Percentiles rank a stretch among this genome's conserved stretches.
Conservation (phyloP, 306 rosid species). For the Lagenaria siceraria region DNA sequence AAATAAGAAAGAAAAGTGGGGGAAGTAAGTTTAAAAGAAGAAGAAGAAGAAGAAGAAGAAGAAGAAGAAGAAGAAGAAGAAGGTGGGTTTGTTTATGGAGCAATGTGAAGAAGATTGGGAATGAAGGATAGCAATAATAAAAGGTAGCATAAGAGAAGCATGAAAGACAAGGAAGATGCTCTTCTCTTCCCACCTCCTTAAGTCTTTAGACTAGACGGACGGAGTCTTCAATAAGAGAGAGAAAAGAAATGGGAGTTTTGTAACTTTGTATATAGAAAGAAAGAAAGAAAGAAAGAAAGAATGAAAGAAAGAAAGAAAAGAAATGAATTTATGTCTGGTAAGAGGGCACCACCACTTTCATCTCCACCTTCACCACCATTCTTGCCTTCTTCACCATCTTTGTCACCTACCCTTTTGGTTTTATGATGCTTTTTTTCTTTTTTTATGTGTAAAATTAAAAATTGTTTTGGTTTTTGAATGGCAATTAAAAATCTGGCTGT, state of each 20-base stretch:
- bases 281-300: too few relatives aligned
- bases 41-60: neutral
- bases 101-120: constrained; percentile 21
- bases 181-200: neutral
- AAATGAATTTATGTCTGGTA: constrained; percentile 6
- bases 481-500: neutral
- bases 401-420: neutral
- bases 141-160: constrained; percentile 36
- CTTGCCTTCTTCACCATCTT: neutral
- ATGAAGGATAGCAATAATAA: constrained; percentile 17
- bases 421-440: neutral
- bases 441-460: neutral
- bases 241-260: neutral
- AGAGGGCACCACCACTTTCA: constrained; percentile 15
- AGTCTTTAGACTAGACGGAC: constrained; percentile 25
- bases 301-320: neutral
- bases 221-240: constrained; percentile 32
- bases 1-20: too few relatives aligned
- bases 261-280: neutral
- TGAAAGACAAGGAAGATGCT: constrained; percentile 41
- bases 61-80: constrained; percentile 4
- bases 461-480: neutral
- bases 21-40: neutral
- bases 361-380: constrained; percentile 12
- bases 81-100: constrained; percentile 7